phyloP scores from a whole-genome alignment of 129 eudicot genomes.

The Escallonia herrerae region DNA sequence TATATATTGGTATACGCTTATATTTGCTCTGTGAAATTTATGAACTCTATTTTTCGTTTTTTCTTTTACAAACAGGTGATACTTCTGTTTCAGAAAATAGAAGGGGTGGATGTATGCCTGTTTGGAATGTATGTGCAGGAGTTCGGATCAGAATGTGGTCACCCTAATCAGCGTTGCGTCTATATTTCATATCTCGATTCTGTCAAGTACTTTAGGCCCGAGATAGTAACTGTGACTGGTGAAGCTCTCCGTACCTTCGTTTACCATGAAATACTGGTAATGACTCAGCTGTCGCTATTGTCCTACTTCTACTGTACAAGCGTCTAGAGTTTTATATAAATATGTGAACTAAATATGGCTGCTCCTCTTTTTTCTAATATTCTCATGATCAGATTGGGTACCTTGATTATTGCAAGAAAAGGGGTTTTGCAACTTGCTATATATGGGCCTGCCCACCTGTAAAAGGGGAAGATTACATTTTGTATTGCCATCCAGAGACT shows the following conservation, averaged over 20 bases:
- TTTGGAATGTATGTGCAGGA: conserved; percentile 93
- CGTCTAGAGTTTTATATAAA: not conserved
- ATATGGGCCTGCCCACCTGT: conserved; percentile 95
- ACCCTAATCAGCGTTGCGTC: conserved; percentile 69
- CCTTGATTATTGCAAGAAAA: conserved; percentile 83
- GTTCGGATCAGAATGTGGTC: conserved; percentile 74
- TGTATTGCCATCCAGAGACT: conserved; percentile 81
- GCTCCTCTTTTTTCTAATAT: not conserved
- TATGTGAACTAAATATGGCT: conserved; percentile 5
- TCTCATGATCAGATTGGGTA: conserved; percentile 61
- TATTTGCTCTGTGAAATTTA: too few relatives aligned
- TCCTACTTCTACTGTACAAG: not conserved
- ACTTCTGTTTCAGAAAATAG: conserved; percentile 73
- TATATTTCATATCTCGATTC: conserved; percentile 91
- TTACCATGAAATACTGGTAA: conserved; percentile 85
- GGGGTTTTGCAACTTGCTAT: conserved; percentile 78
- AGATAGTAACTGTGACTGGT: conserved; percentile 44
- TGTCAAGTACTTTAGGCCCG: conserved; percentile 77
- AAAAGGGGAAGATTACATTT: conserved; percentile 80
- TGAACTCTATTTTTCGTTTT: conserved; percentile 6
- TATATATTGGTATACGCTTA: too few relatives aligned
- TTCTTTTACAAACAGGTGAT: conserved; percentile 49
- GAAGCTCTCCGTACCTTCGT: conserved; percentile 90
- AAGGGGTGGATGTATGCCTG: conserved; percentile 87
- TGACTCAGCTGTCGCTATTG: conserved; percentile 1